phyloP scores from a whole-genome alignment of 2,329 filamentous ascomycete species.

The Aspergillus pseudoglaucus region DNA sequence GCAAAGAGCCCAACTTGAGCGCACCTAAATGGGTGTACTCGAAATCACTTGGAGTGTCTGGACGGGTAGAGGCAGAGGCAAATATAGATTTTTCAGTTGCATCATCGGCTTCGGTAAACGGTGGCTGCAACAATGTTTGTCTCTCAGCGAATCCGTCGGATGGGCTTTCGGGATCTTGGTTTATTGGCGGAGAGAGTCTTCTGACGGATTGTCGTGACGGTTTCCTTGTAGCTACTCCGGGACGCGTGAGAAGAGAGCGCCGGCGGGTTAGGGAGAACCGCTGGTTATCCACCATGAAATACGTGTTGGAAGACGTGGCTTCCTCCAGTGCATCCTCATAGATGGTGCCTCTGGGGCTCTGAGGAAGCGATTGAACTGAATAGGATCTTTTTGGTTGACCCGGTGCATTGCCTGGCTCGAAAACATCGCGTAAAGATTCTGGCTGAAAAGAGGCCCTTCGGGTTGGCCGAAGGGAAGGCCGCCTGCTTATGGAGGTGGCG shows the following conservation, averaged over 20 bases:
- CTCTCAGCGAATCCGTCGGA: conserved; percentile 4
- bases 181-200: conserved; percentile 18
- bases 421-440: conserved; percentile 8
- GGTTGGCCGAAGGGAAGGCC: conserved; percentile 17
- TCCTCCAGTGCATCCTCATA: conserved; percentile 20
- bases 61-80: conserved; percentile 1
- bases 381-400: conserved; percentile 21
- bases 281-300: conserved; percentile 26
- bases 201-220: conserved; percentile 18
- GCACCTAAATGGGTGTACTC: conserved; percentile 36
- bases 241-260: conserved; percentile 30
- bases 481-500: conserved; percentile 9
- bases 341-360: conserved; percentile 17
- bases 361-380: conserved; percentile 22
- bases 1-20: conserved; percentile 34
- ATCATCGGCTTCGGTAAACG: not conserved
- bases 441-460: conserved; percentile 18
- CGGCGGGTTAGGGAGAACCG: conserved; percentile 32
- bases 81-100: not conserved
- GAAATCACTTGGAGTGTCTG: conserved; percentile 18
- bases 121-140: not conserved
- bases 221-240: conserved; percentile 30
- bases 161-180: conserved; percentile 14
- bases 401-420: conserved; percentile 9
- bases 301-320: conserved; percentile 26